Base-by-base conservation (phyloP, 768 basidiomycete genomes). In the Suillus clintonianus region DNA sequence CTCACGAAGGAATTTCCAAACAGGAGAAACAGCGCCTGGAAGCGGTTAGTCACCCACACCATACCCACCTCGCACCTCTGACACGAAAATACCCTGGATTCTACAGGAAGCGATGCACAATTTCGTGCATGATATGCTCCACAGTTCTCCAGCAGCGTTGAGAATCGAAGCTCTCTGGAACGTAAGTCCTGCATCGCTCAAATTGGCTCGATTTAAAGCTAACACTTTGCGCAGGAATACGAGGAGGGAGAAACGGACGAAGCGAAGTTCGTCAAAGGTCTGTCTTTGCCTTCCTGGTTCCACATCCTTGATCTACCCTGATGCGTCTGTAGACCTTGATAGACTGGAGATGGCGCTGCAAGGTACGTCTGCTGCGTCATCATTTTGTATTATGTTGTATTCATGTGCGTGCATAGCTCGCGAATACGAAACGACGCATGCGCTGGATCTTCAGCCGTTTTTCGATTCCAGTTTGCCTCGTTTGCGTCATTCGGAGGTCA, bases 81-180 rank as follows among this genome's bases (percentile, higher is more conserved):
- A 67, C 42, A 62, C 70, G 24, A 43, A 68, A 71, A 32, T 5
- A 45, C 58, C 11, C 8, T 8, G 4, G 8, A 27, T 45, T 36
- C 50, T 61, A 6, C 74, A 94, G 87, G 89, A 90, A 71, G 95
- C 95, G 3, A 98, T 98, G 90, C 84, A 89, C 59, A 92, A 92
- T 64, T 95, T 98, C 72, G 82, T 92, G 4, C 82, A 92, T 60
- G 91, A 91, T 61, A 96, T 98, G 92, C 76, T 98, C n/a, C 92
- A 93, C 65, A 77, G 85, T 43, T 86, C 83, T 63, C 84, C 88
- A 17, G 87, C 88, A 0, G 89, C 90, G 5, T 80, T 86, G 60
- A 83, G 83, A 37, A 92, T 95, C 24, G 76, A 85, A 65, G 77
- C 83, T 0, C 75, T 96, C 0, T 97, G 92, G 91, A 77, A 86